Conservation (phyloP, 2,329 filamentous ascomycete species). For the Neoscytalidium dimidiatum region DNA sequence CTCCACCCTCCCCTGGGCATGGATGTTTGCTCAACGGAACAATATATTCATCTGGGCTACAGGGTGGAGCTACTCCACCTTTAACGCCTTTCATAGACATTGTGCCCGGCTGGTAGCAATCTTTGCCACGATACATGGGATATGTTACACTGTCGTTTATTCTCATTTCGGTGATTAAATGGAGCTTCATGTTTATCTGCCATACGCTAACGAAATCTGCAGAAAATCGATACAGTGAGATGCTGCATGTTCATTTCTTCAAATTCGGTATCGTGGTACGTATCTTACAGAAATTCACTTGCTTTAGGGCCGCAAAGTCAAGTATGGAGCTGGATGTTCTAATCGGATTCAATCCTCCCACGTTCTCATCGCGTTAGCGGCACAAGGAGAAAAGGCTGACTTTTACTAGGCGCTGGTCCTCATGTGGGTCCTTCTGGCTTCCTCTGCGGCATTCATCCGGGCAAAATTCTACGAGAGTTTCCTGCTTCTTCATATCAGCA, state of each 20-base stretch:
- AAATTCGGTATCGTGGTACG: slow-evolving; percentile 3
- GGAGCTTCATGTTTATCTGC: no score
- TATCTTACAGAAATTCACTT: not conserved
- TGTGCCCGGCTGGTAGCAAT: slow-evolving; percentile 63
- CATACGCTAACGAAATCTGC: not conserved
- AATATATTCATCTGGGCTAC: slow-evolving; percentile 67
- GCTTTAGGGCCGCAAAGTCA: no score
- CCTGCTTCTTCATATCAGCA: slow-evolving; percentile 47
- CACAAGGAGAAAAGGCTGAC: not conserved
- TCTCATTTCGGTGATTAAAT: slow-evolving; percentile 25
- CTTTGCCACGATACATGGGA: slow-evolving; percentile 63
- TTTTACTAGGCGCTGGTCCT: slow-evolving; percentile 31
- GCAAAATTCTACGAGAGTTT: slow-evolving; percentile 49
- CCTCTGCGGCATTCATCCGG: slow-evolving; percentile 56
- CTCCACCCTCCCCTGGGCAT: slow-evolving; percentile 64
- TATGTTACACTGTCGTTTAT: slow-evolving; percentile 58
- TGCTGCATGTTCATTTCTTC: not conserved
- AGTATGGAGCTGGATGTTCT: not conserved
- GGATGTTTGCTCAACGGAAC: slow-evolving; percentile 68
- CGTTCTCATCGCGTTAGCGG: not conserved
- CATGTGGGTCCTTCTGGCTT: slow-evolving; percentile 48
- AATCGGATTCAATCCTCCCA: no score
- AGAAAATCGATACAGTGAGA: not conserved
- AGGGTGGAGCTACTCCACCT: slow-evolving; percentile 68
- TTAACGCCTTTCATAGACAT: slow-evolving; percentile 69